phyloP scores from a whole-genome alignment of 306 rosid genomes.

The Gastrolobium villosum region DNA sequence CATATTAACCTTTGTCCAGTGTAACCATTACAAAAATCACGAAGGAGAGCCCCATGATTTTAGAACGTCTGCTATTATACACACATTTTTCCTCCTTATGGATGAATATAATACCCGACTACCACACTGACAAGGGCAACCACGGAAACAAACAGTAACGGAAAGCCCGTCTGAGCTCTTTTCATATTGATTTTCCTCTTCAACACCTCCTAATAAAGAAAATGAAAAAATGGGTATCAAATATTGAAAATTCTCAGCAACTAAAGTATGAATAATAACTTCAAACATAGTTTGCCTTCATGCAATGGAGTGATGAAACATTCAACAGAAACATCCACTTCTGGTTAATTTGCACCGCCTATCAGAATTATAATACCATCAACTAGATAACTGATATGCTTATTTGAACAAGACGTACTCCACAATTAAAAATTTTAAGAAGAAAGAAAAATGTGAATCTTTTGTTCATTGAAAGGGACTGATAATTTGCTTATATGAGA shows the following conservation, averaged over 20 bases:
- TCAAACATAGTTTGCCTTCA: conserved; percentile 18
- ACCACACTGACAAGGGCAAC: conserved; percentile 68
- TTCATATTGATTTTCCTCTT: conserved; percentile 57
- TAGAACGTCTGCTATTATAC: background rate
- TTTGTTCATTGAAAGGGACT: background rate
- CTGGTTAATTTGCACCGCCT: background rate
- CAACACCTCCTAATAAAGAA: conserved; percentile 59
- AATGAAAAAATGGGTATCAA: conserved; percentile 25
- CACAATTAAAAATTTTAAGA: background rate
- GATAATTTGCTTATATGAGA: background rate
- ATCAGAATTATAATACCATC: background rate
- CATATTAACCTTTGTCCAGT: conserved; percentile 38
- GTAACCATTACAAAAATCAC: conserved; percentile 18
- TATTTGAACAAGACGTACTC: background rate
- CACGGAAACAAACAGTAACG: conserved; percentile 65
- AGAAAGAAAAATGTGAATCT: background rate
- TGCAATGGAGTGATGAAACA: background rate
- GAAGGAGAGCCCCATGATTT: conserved; percentile 16
- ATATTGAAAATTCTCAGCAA: background rate
- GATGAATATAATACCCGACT: conserved; percentile 67
- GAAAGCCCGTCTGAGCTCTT: conserved; percentile 69
- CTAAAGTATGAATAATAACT: conserved; percentile 3
- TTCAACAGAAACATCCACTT: conserved; percentile 22
- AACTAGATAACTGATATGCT: background rate
- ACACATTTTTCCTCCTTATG: conserved; percentile 41